Conservation (phyloP, 768 basidiomycete species). For the Tulasnella calospora region DNA sequence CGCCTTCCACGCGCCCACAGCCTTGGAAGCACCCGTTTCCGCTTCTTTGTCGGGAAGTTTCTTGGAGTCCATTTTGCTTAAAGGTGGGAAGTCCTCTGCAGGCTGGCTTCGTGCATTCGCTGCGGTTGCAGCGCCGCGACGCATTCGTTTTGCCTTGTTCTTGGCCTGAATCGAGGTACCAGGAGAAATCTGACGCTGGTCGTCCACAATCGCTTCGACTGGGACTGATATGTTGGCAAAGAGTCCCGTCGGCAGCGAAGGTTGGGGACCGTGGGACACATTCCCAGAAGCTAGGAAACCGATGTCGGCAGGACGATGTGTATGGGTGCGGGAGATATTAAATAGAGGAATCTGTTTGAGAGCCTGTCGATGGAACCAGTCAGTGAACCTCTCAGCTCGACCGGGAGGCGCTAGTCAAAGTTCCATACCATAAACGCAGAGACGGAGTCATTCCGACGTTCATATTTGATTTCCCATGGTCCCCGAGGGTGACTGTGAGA, state of each 20-base stretch:
- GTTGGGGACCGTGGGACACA: neutral
- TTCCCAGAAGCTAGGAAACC: neutral
- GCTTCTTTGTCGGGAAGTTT: neutral
- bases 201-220: neutral
- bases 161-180: neutral
- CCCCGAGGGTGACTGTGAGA: neutral
- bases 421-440: neutral
- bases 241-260: neutral
- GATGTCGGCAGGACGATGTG: neutral
- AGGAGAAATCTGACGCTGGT: neutral
- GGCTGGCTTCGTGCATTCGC: neutral
- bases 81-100: neutral
- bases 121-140: neutral
- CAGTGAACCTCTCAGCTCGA: neutral
- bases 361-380: neutral
- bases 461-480: slow-evolving; percentile 1
- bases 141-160: neutral
- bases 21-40: neutral
- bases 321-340: neutral
- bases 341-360: neutral
- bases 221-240: neutral
- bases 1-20: neutral
- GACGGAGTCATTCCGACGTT: neutral
- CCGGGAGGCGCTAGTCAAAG: neutral
- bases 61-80: neutral